Evolutionary conservation across 2,329 filamentous ascomycete species (phyloP), one percentile per base, ranked within the genome.

Genomic region (Cordyceps fumosorosea): DNA sequence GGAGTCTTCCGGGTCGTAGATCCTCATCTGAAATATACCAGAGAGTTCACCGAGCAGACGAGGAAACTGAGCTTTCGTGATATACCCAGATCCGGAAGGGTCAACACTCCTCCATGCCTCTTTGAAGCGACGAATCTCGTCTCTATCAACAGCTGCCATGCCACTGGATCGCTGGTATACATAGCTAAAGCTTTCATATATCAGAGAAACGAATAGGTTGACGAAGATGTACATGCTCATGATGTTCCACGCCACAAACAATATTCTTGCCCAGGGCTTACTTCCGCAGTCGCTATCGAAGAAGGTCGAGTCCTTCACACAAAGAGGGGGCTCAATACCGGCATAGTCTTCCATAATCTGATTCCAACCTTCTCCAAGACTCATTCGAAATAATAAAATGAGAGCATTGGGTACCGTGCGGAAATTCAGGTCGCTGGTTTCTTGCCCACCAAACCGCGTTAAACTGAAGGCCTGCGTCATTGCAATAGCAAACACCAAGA

Each of bases 211-310:
- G 74, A 99, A 99, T 72, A 99, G 79, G 71, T 93, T 97, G 71
- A 98, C 93, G 71, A 99, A 99, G 70, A 99, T 96, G 77, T 99
- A 99, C 95, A 99, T 99, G 89, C 93, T 98, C 75, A 99, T 84
- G 69, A 99, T 93, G 78, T 99, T 99, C 95, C 95, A 99, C 5
- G 89, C 86, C 63, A 98, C 92, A 78, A 99, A 99, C 11, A 99
- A 80, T 40, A 87, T 85, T 57, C 92, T 84, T 8, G 95, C 92
- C 92, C 95, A 99, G 45, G 86, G 84, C 56, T 87, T 84, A 76
- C 93, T 96, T 63, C 95, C 95, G 71, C 95, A 99, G 75, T 99
- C 96, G 69, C 91, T 95, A 48, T 90, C 79, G 69, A 92, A 93
- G 74, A 96, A 97, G 45, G 82, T 82, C 1, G 78, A 70, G 42